Base-by-base conservation (phyloP, 352 stramenopile genomes). In the Phytophthora sojae region DNA sequence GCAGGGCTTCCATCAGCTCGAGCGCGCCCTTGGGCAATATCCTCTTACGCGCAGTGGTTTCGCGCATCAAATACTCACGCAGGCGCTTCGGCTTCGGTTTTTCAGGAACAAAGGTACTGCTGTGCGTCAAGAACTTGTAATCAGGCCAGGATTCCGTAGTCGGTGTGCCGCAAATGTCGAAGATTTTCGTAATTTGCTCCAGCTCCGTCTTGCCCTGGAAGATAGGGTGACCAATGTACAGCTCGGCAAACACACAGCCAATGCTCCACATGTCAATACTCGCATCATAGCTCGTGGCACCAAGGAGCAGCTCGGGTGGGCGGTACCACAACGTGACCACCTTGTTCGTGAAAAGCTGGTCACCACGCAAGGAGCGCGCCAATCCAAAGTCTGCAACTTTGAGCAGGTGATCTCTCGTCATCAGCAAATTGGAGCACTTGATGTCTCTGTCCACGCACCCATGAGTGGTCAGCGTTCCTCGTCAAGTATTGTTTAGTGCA, bases 181-280 rank as follows among this genome's bases (percentile, higher is more conserved):
- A 97, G 53, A 97, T 97, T 67, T 93, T 95, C 45, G 77, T 83
- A 67, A 97, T 96, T 57, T 97, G 90, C 72, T 97, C 88, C 2
- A 97, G 72, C 52, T 97, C 90, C 5, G 88, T 92, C 85, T 95
- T 96, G 50, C 90, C 90, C 64, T 95, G 87, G 69, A 97, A 96
- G 14, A 97, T 79, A 11, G 90, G 88, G 50, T 94, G 87, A 7
- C 90, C 90, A 30, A 96, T 92, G 66, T 95, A 97, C 3, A 97
- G 65, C 73, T 97, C 90, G 5, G 85, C 90, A 65, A 97, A 92
- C 2, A 97, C 88, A 32, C 90, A 97, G 0, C 96, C 96, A 50
- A 99, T 97, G 37, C 96, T 98, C 95, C 96, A 99, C 81, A 98
- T 97, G 73, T 99, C 96, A 45, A 99, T 97, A 39, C 83, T 97